Evolutionary conservation across 371 early-diverging fungal species (phyloP), one percentile per base, ranked within the genome.

Genomic region (Enteropsectra breve): DNA sequence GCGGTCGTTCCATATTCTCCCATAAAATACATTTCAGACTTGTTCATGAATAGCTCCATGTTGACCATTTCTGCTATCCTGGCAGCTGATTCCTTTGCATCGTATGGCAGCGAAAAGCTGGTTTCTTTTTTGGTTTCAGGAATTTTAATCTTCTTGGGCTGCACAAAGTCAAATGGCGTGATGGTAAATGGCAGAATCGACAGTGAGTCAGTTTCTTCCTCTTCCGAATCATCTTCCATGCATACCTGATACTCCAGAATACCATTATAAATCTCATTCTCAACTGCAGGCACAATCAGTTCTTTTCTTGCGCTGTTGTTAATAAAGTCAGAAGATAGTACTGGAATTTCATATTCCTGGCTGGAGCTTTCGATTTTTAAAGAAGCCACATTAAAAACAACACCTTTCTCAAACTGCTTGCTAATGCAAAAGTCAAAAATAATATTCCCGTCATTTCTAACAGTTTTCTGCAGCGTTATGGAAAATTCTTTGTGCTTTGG

Each of bases 91-190:
- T n/a, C n/a, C n/a, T n/a, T n/a, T n/a, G n/a, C n/a, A n/a, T n/a
- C n/a, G n/a, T n/a, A n/a, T n/a, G n/a, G n/a, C n/a, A n/a, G n/a
- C n/a, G n/a, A n/a, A n/a, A n/a, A n/a, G n/a, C n/a, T n/a, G n/a
- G n/a, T n/a, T n/a, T n/a, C n/a, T n/a, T n/a, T n/a, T n/a, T n/a
- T n/a, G n/a, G n/a, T n/a, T n/a, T n/a, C n/a, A n/a, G n/a, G n/a
- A n/a, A n/a, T n/a, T n/a, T n/a, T n/a, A n/a, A n/a, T n/a, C 13
- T 47, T 28, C n/a, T 28, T 21, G 13, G 70, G 70, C 49, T 8
- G 61, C n/a, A 64, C 53, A 61, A 61, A 66, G 60, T 74, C 74
- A 38, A 74, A 46, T 33, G 66, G 21, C 2, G 53, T 70, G n/a
- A 74, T 48, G 37, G 45, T 36, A 53, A 69, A 74, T 38, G 74